A percentile compares a stretch with the other conserved stretches of the same genome.
Conservation (phyloP, 306 rosid genomes). For the Rosa lucieae region DNA sequence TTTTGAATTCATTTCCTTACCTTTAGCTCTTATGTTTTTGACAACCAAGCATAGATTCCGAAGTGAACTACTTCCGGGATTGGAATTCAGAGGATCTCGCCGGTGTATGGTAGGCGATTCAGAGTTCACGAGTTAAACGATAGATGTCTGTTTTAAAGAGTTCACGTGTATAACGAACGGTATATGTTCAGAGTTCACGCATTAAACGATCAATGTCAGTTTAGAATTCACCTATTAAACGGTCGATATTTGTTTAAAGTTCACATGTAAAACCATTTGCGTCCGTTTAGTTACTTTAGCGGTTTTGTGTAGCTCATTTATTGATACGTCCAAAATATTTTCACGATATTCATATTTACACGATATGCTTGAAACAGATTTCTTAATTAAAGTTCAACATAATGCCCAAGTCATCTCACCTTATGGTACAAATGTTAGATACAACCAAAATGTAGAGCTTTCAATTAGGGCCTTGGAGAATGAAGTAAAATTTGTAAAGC, state of each 20-base stretch:
- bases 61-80: not conserved
- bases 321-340: not conserved
- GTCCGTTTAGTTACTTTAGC: not conserved
- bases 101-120: too few relatives aligned
- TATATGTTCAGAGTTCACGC: accelerated
- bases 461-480: not conserved
- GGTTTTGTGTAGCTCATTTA: not conserved
- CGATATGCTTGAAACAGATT: not conserved
- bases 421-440: not conserved
- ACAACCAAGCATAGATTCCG: not conserved
- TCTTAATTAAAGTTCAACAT: not conserved
- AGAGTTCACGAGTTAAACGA: not conserved
- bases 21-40: not conserved
- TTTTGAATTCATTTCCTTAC: not conserved
- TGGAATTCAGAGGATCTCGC: not conserved
- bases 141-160: accelerated
- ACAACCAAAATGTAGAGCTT: not conserved
- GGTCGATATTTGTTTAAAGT: not conserved
- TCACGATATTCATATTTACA: not conserved
- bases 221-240: not conserved
- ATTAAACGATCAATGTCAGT: accelerated
- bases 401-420: not conserved
- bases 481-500: not conserved
- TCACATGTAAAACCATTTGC: not conserved
- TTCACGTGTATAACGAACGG: not conserved